phyloP scores from a whole-genome alignment of 2,329 filamentous ascomycete species.

The Pestalotiopsis fici region DNA sequence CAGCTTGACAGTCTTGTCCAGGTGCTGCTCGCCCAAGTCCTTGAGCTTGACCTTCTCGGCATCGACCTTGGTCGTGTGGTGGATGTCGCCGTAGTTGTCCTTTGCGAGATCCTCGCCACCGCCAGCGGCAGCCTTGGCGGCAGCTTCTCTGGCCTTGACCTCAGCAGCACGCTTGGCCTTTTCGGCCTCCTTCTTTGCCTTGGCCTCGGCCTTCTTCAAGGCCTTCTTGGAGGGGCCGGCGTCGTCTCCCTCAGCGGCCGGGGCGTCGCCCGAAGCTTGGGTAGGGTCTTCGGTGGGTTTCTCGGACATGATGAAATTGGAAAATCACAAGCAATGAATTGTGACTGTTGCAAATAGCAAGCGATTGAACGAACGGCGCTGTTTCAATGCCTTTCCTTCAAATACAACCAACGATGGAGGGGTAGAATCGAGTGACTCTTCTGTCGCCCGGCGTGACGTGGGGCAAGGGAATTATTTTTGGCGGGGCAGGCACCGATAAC shows the following conservation, averaged over 20 bases:
- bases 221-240: slow-evolving; percentile 68
- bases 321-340: not conserved
- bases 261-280: slow-evolving; percentile 21
- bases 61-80: slow-evolving; percentile 58
- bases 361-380: slow-evolving; percentile 32
- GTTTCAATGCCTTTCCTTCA: not conserved
- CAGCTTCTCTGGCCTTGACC: slow-evolving; percentile 71
- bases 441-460: not conserved
- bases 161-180: slow-evolving; percentile 76
- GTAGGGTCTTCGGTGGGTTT: slow-evolving; percentile 22
- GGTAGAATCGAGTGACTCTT: slow-evolving; percentile 5
- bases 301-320: slow-evolving; percentile 31
- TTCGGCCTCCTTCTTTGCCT: slow-evolving; percentile 85
- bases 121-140: slow-evolving; percentile 65
- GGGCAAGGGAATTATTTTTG: slow-evolving; percentile 9
- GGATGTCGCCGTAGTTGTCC: slow-evolving; percentile 78
- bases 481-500: slow-evolving; percentile 4
- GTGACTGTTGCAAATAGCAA: slow-evolving; percentile 16
- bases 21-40: slow-evolving; percentile 62
- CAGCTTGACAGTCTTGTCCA: slow-evolving; percentile 73
- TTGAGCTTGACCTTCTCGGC: slow-evolving; percentile 62
- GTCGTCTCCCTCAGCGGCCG: slow-evolving; percentile 24
- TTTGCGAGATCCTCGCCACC: slow-evolving; percentile 67
- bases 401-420: not conserved
- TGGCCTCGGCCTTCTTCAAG: slow-evolving; percentile 80